Conservation (phyloP, 169 alveolate genomes). For the Plasmodium reichenowi region DNA sequence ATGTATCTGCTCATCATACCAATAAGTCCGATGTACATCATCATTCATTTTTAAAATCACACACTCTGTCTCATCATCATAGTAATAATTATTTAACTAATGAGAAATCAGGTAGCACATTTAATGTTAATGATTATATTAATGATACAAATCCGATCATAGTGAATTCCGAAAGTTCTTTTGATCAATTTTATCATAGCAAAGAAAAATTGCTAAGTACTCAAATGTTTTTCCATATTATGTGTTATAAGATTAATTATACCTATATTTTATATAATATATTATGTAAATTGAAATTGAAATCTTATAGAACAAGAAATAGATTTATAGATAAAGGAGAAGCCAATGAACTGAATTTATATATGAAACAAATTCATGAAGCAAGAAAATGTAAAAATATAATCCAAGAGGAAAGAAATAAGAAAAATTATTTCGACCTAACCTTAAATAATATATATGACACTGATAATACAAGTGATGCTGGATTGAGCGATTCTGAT, state of each 20-base stretch:
- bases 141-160: slow-evolving; percentile 65
- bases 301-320: neutral
- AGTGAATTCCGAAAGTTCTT: slow-evolving; percentile 62
- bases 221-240: slow-evolving; percentile 74
- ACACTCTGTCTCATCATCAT: slow-evolving; percentile 4
- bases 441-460: slow-evolving; percentile 64
- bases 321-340: neutral
- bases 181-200: slow-evolving; percentile 25
- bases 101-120: slow-evolving; percentile 6
- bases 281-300: slow-evolving; percentile 14
- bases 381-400: neutral
- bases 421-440: slow-evolving; percentile 23
- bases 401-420: neutral
- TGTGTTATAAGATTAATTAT: slow-evolving; percentile 68
- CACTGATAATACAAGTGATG: slow-evolving; percentile 59
- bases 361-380: neutral
- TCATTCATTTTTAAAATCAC: neutral
- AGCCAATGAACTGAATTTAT: neutral
- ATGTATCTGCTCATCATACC: neutral
- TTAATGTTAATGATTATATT: slow-evolving; percentile 22
- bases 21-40: slow-evolving; percentile 34
- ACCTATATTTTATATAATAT: slow-evolving; percentile 61
- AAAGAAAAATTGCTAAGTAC: slow-evolving; percentile 43
- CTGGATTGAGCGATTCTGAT: slow-evolving; percentile 26
- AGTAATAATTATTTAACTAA: slow-evolving; percentile 19